phyloP scores from a whole-genome alignment of 2,329 filamentous ascomycete genomes.

The Apiospora aurea region DNA sequence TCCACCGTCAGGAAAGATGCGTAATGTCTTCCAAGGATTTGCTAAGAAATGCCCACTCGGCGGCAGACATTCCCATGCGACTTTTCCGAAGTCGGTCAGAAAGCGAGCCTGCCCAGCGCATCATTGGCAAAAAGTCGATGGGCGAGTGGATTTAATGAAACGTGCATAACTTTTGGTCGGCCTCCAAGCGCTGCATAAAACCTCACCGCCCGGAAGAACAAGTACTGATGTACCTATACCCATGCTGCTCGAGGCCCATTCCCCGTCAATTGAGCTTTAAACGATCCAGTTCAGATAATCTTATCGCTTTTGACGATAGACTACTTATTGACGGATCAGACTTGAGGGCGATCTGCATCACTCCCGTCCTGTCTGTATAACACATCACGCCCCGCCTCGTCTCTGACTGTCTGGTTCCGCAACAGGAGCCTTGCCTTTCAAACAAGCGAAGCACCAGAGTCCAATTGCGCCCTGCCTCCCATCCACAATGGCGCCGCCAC shows the following conservation, averaged over 20 bases:
- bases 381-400: background rate
- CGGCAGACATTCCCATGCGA: constrained; percentile 16
- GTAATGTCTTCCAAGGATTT: background rate
- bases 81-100: constrained; percentile 18
- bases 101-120: background rate
- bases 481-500: constrained; percentile 15
- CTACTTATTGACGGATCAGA: background rate
- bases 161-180: background rate
- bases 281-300: background rate
- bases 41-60: background rate
- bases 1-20: constrained; percentile 4
- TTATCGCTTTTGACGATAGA: constrained; percentile 7
- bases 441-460: background rate
- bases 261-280: background rate
- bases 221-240: background rate
- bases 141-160: background rate
- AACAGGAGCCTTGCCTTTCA: too few relatives aligned
- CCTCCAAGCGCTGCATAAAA: background rate
- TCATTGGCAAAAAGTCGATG: background rate
- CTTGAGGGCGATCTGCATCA: background rate
- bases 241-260: background rate
- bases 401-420: background rate
- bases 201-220: background rate
- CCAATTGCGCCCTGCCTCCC: background rate
- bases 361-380: background rate